Evolutionary conservation across 83 land plant species (phyloP).

Genomic region (Diphasiastrum complanatum): DNA sequence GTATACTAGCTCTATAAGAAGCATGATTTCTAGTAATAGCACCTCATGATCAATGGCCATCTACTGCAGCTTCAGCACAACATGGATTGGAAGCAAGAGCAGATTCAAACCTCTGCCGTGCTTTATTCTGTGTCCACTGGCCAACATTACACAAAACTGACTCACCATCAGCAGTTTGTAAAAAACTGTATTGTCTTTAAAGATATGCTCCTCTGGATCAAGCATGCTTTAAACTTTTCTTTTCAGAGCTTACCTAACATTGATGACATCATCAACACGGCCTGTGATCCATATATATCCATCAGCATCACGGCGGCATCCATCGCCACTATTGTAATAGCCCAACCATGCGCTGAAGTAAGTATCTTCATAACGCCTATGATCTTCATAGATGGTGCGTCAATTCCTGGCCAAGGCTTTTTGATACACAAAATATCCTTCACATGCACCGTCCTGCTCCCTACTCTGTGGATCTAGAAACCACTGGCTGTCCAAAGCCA

Average conservation of each 20-base stretch:
- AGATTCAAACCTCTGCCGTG: slow-evolving; percentile 30
- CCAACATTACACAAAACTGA: background rate
- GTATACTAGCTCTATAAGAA: too few relatives aligned
- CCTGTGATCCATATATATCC: slow-evolving; percentile 28
- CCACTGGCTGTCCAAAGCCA: slow-evolving; percentile 23
- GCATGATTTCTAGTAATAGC: too few relatives aligned
- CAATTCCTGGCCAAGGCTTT: slow-evolving; percentile 31
- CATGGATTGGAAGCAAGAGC: slow-evolving; percentile 20
- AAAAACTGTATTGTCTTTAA: too few relatives aligned
- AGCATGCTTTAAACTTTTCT: too few relatives aligned
- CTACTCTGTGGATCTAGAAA: slow-evolving; percentile 28
- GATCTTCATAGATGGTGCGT: slow-evolving; percentile 23
- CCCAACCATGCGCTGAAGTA: slow-evolving; percentile 25
- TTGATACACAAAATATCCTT: slow-evolving; percentile 23
- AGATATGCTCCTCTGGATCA: too few relatives aligned
- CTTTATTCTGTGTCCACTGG: slow-evolving; percentile 41
- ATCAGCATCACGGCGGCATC: slow-evolving; percentile 29
- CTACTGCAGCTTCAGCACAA: slow-evolving; percentile 33
- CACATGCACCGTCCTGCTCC: slow-evolving; percentile 29
- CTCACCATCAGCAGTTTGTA: background rate
- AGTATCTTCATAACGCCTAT: slow-evolving; percentile 25
- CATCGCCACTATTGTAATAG: slow-evolving; percentile 27
- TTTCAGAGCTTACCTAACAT: slow-evolving; percentile 25
- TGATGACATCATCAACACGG: slow-evolving; percentile 32
- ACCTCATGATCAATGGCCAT: slow-evolving; percentile 25